A percentile compares a stretch with the other conserved stretches of the same genome.
These are phyloP conservation scores for Colletotrichum zoysiae DNA, from an alignment of 2,329 filamentous ascomycete species.

Conservation along the genomic window DNA sequence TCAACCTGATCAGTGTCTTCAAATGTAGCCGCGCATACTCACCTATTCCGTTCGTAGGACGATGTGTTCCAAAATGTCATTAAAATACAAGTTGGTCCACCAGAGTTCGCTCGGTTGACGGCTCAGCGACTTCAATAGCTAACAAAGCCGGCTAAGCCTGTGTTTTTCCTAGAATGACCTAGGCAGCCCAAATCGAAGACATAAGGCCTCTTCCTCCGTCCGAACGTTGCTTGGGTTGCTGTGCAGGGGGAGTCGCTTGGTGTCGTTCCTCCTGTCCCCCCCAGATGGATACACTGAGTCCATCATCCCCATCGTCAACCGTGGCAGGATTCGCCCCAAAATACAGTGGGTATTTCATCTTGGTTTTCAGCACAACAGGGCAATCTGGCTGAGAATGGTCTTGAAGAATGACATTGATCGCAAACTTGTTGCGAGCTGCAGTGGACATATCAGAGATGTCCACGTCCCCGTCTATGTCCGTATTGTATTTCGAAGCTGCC, in stretches of 20 bases:
- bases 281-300: constrained; percentile 11
- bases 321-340: constrained; percentile 32
- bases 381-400: constrained; percentile 26
- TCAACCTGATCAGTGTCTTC: background rate
- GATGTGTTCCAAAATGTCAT: background rate
- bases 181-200: constrained; percentile 25
- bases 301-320: background rate
- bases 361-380: constrained; percentile 17
- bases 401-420: constrained; percentile 24
- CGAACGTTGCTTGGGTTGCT: background rate
- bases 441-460: constrained; percentile 3
- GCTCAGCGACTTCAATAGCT: background rate
- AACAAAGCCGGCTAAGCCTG: background rate
- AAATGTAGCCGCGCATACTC: background rate
- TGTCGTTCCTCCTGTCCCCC: background rate
- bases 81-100: background rate
- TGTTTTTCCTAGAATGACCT: no score
- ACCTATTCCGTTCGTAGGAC: background rate
- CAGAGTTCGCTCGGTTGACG: background rate
- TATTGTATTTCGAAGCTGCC: constrained; percentile 11
- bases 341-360: constrained; percentile 14
- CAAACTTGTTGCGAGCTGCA: constrained; percentile 23
- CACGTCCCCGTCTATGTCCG: constrained; percentile 11
- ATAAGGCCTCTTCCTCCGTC: constrained; percentile 7
- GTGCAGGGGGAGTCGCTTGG: background rate